These are phyloP conservation scores for Fusarium succisae DNA, from an alignment of 2,329 filamentous ascomycete species.

Conservation along the genomic window DNA sequence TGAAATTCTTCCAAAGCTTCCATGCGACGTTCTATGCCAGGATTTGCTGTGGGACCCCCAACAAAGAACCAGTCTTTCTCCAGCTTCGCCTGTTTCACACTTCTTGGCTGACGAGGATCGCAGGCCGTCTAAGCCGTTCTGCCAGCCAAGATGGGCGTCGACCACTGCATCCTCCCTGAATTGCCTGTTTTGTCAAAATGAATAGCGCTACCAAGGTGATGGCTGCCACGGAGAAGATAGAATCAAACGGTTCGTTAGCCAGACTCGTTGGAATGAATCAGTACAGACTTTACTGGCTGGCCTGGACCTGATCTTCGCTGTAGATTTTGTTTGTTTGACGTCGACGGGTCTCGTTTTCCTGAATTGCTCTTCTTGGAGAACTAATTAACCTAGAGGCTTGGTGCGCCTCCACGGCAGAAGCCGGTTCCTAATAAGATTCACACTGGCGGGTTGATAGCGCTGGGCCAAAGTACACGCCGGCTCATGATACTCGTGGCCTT, in stretches of 20 bases:
- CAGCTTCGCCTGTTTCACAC: constrained; percentile 23
- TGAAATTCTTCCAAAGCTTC: constrained; percentile 41
- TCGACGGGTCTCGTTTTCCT: constrained; percentile 14
- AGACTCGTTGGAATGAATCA: constrained; percentile 36
- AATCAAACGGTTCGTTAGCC: constrained; percentile 27
- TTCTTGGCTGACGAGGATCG: constrained; percentile 28
- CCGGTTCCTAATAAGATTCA: constrained; percentile 1
- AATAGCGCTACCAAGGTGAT: constrained; percentile 20
- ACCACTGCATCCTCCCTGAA: constrained; percentile 3
- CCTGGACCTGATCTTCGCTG: constrained; percentile 1
- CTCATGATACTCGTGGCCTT: not conserved
- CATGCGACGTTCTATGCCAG: constrained; percentile 39
- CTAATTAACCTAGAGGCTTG: not conserved
- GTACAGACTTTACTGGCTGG: not conserved
- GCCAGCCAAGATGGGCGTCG: not conserved
- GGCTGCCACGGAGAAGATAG: constrained; percentile 9
- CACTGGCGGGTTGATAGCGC: constrained; percentile 4
- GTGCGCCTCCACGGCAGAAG: constrained; percentile 2
- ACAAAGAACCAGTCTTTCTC: constrained; percentile 23
- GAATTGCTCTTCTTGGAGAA: not conserved
- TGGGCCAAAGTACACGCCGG: not conserved
- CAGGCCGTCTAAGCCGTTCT: constrained; percentile 25
- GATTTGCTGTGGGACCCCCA: constrained; percentile 30
- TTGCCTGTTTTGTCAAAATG: constrained; percentile 13
- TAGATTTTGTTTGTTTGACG: not conserved